Evolutionary conservation across 257 asterid species (phyloP).

Genomic region (Nicotiana sylvestris): DNA sequence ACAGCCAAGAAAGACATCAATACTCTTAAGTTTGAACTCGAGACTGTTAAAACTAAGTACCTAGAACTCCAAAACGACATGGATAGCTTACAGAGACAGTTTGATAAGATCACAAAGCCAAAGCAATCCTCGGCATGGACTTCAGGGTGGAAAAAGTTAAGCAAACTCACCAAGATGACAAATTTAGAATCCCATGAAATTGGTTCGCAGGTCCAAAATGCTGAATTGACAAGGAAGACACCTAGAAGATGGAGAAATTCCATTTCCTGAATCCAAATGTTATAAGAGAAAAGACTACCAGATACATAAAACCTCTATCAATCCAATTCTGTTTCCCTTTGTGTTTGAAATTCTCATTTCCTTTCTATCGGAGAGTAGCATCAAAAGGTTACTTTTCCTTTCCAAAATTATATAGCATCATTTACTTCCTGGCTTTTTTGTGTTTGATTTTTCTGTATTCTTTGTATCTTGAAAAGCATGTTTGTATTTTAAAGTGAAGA

Average conservation of each 20-base stretch:
- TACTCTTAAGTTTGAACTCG: conserved; percentile 82
- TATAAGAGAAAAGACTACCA: not conserved
- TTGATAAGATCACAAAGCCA: conserved; percentile 59
- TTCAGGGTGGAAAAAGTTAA: conserved; percentile 75
- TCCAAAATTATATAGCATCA: not conserved
- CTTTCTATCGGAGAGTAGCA: not conserved
- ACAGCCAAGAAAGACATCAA: conserved; percentile 90
- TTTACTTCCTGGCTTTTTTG: not conserved
- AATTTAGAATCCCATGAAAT: conserved; percentile 37
- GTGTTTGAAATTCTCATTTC: not conserved
- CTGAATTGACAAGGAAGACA: conserved; percentile 43
- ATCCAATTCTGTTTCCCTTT: not conserved
- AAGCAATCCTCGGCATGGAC: conserved; percentile 70
- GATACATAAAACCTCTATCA: not conserved
- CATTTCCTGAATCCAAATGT: conserved; percentile 46
- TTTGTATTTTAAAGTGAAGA: not conserved
- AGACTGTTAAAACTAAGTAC: conserved; percentile 65
- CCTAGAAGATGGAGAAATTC: conserved; percentile 94
- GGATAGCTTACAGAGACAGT: conserved; percentile 68
- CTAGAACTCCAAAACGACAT: conserved; percentile 70
- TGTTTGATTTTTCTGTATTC: not conserved
- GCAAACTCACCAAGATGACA: conserved; percentile 51
- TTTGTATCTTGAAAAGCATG: not conserved
- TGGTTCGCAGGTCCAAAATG: conserved; percentile 29
- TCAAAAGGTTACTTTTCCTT: not conserved